phyloP scores from a whole-genome alignment of 2,329 filamentous ascomycete species.

The Pestalotiopsis fici region DNA sequence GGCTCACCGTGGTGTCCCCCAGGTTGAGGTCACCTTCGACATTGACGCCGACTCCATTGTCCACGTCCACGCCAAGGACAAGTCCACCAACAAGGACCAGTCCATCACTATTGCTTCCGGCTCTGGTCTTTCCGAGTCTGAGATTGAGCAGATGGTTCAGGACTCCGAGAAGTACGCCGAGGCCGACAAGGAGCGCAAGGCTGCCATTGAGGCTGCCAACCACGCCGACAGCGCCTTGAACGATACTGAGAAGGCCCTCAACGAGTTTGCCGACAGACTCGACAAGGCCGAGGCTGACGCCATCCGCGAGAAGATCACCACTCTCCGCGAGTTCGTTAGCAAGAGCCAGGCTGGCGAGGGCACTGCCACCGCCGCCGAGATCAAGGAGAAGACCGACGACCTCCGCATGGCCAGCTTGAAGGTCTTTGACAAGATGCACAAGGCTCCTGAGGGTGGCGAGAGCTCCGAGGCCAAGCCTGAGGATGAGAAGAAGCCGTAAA shows the following conservation, averaged over 20 bases:
- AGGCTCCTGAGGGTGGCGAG: conserved; percentile 73
- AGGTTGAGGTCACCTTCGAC: conserved; percentile 97
- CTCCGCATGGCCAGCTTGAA: conserved; percentile 94
- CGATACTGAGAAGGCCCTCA: conserved; percentile 97
- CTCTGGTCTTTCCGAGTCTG: conserved; percentile 89
- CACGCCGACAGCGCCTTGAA: conserved; percentile 93
- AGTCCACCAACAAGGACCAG: conserved; percentile 99
- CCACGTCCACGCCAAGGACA: conserved; percentile 97
- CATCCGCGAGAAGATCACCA: conserved; percentile 90
- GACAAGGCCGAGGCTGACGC: conserved; percentile 94
- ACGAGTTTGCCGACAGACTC: conserved; percentile 93
- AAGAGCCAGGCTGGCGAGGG: conserved; percentile 95
- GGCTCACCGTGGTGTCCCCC: conserved; percentile 92
- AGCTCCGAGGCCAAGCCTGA: conserved; percentile 50
- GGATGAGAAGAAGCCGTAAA: conserved; percentile 68
- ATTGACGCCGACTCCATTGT: conserved; percentile 98
- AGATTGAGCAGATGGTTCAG: conserved; percentile 97
- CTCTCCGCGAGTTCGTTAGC: conserved; percentile 85
- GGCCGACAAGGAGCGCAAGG: conserved; percentile 94
- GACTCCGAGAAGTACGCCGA: conserved; percentile 97
- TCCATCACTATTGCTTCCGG: conserved; percentile 98
- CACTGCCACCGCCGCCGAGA: conserved; percentile 80
- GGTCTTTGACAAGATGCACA: conserved; percentile 99
- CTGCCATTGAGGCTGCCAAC: conserved; percentile 94
- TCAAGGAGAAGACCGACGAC: conserved; percentile 99